These are phyloP conservation scores for Durusdinium trenchii DNA, from an alignment of 73 alveolate genomes.

Conservation along the genomic window DNA sequence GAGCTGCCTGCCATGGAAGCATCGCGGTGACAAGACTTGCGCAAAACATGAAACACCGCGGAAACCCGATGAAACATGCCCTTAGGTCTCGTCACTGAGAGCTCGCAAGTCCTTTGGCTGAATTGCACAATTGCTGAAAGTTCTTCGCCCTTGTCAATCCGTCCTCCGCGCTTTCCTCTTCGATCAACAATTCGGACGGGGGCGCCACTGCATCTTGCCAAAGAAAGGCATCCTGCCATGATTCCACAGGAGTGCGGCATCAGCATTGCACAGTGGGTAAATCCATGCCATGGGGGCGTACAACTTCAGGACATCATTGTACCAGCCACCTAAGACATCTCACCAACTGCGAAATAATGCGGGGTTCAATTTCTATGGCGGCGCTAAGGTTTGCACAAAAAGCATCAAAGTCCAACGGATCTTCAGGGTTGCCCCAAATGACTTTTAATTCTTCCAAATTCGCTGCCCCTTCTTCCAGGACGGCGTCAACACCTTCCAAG, in stretches of 20 bases:
- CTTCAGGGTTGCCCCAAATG: slow-evolving; percentile 85
- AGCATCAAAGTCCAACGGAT: slow-evolving; percentile 69
- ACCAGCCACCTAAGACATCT: slow-evolving; percentile 51
- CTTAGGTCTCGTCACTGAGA: slow-evolving; percentile 20
- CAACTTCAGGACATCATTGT: slow-evolving; percentile 81
- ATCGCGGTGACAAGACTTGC: not conserved
- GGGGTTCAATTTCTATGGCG: not conserved
- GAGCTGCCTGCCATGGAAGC: slow-evolving; percentile 46
- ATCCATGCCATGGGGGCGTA: not conserved
- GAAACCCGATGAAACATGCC: not conserved
- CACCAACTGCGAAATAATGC: not conserved
- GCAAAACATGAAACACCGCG: not conserved
- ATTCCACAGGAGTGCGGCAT: too few relatives aligned
- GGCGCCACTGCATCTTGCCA: slow-evolving; percentile 95
- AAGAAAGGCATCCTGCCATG: slow-evolving; percentile 70
- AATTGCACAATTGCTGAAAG: not conserved
- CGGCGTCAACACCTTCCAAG: slow-evolving; percentile 91
- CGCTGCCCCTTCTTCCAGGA: slow-evolving; percentile 90
- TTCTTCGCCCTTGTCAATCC: not conserved
- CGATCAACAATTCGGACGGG: slow-evolving; percentile 52
- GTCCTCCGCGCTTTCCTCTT: slow-evolving; percentile 64
- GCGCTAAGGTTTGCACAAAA: slow-evolving; percentile 9
- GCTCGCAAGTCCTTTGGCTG: slow-evolving; percentile 30
- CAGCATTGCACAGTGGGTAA: not conserved
- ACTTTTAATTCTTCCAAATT: slow-evolving; percentile 81